Evolutionary conservation across 441 rosid genomes (phyloP), one percentile per base, ranked within the genome.

Genomic region (Erodium chrysanthum): DNA sequence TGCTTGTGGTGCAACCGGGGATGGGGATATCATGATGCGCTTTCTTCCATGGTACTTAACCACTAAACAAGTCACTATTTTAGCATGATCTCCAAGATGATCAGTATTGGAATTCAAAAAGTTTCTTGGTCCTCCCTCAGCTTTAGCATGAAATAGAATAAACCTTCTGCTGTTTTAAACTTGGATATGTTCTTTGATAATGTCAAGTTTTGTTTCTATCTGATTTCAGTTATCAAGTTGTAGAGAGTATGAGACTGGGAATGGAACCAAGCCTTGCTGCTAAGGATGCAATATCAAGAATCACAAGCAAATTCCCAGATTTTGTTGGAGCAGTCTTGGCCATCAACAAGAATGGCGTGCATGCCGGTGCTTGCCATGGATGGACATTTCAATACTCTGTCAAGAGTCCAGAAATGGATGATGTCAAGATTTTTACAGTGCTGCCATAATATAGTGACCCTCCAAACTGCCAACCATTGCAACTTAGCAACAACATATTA

Each of bases 11-110:
- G 98, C 98, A 50, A 90, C 92, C 35, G 98, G 97, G 63, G 97
- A 92, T 65, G 97, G 96, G 2, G 98, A 90, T 81, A 81, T 85
- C 77, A 90, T 90, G 97, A 88, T 92, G 98, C 92, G 89, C 74
- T 92, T 92, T 80, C 88, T 92, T 72, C 94, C 98, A 35, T 90
- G 98, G 98, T 90, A 85, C n/a, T n/a, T n/a, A n/a, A n/a, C n/a
- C n/a, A n/a, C n/a, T n/a, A n/a, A n/a, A n/a, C n/a, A n/a, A n/a
- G n/a, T n/a, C n/a, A 58, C 71, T 12, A 54, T 62, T 71, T 62
- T 59, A 27, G 37, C 7, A 22, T 14, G 62, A 25, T 1, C 20
- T 62, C 67, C 52, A 17, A 17, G 2, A 29, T 15, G 25, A n/a
- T 60, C 3, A 5, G 52, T 44, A 11, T 44, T 44, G 15, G 10